Conservation (phyloP, 139 green algal species). For the Chlorella vulgaris region DNA sequence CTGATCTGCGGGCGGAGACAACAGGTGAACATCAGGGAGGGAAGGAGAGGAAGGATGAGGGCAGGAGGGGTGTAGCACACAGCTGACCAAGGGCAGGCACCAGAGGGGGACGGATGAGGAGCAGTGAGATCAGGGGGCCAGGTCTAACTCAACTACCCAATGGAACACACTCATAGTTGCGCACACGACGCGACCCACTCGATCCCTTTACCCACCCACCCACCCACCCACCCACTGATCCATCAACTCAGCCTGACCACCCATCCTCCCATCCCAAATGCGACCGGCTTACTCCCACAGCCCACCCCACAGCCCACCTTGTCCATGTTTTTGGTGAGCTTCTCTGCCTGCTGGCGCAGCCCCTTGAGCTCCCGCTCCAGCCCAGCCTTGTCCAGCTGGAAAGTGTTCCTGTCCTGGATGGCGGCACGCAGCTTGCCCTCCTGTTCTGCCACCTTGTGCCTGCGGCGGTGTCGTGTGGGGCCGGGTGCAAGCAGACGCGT, state of each 20-base stretch:
- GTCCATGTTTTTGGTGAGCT: conserved; percentile 64
- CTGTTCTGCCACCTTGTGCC: conserved; percentile 58
- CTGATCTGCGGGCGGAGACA: conserved; percentile 25
- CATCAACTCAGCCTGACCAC: not conserved
- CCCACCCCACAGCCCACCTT: conserved; percentile 18
- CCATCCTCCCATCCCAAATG: not conserved
- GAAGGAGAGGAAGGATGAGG: not conserved
- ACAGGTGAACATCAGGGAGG: not conserved
- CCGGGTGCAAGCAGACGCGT: too few species aligned
- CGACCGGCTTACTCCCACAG: too few species aligned
- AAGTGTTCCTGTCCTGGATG: conserved; percentile 63
- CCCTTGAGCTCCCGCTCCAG: conserved; percentile 85
- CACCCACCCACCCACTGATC: too few species aligned
- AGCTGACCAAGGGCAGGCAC: too few species aligned
- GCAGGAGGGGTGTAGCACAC: not conserved
- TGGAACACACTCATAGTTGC: too few species aligned
- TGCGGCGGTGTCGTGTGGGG: conserved; percentile 19
- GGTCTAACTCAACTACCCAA: too few species aligned
- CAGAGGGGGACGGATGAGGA: not conserved
- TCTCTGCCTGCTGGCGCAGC: conserved; percentile 56
- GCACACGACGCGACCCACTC: too few species aligned
- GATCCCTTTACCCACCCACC: too few species aligned
- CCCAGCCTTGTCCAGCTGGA: conserved; percentile 70
- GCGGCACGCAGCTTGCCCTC: conserved; percentile 73
- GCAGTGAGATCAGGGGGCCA: not conserved